Conservation (phyloP, 441 rosid species). For the Adansonia gregorii region DNA sequence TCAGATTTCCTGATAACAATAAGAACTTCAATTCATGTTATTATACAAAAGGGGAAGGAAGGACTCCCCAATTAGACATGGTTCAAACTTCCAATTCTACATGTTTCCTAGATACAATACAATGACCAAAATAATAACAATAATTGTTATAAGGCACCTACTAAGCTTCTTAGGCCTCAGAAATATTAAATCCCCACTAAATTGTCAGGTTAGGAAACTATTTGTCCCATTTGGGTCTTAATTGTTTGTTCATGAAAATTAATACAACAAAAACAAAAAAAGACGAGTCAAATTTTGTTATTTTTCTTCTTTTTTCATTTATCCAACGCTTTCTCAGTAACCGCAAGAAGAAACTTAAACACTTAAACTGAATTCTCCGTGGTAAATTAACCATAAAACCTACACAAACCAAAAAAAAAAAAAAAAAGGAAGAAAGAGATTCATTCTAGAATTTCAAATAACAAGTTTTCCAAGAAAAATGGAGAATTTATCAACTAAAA, state of each 20-base stretch:
- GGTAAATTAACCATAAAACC: background rate
- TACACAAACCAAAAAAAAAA: background rate
- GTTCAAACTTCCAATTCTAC: background rate
- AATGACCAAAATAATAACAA: conserved; percentile 15
- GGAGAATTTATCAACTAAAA: conserved; percentile 15
- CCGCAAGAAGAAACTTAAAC: conserved; percentile 11
- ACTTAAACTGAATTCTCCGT: conserved; percentile 5
- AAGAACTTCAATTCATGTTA: conserved; percentile 15
- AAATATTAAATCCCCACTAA: conserved; percentile 17
- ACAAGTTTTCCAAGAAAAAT: conserved; percentile 16
- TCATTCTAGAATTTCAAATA: conserved; percentile 4
- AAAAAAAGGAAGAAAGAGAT: background rate
- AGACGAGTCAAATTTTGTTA: background rate
- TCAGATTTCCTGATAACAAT: conserved; percentile 36
- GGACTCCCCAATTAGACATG: conserved; percentile 10
- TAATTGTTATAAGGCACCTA: conserved; percentile 7
- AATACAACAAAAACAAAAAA: background rate
- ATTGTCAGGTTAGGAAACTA: conserved; percentile 19
- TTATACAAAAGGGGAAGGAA: conserved; percentile 20
- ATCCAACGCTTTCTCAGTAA: conserved; percentile 12
- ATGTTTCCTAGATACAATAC: conserved; percentile 1
- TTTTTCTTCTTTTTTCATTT: background rate
- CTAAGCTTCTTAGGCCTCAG: conserved; percentile 19
- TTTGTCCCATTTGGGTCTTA: conserved; percentile 15
- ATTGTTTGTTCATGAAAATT: background rate